A percentile compares a stretch with the other conserved stretches of the same genome.
phyloP scores from a whole-genome alignment of 495 filamentous ascomycete genomes.

The Talaromyces nanjingensis region DNA sequence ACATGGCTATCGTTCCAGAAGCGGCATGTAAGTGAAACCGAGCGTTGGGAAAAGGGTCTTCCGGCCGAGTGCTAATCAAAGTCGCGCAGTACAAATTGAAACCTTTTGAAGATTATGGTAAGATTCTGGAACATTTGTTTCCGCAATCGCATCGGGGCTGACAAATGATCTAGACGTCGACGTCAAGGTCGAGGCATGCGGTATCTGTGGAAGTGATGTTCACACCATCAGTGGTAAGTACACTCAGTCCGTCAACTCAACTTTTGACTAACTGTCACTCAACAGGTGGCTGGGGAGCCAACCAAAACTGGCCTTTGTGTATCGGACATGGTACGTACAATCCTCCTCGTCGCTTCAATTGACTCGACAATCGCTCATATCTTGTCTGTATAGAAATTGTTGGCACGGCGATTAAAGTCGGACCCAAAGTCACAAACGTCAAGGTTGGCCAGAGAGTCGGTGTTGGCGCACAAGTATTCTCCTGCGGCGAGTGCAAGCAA shows the following conservation, averaged over 20 bases:
- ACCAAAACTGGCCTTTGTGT: conserved; percentile 56
- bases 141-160: not conserved
- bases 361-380: not conserved
- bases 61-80: conserved; percentile 3
- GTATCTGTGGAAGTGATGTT: conserved; percentile 73
- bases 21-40: conserved; percentile 43
- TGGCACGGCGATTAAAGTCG: conserved; percentile 64
- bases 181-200: conserved; percentile 65
- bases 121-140: conserved; percentile 10
- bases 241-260: not conserved
- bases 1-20: conserved; percentile 59
- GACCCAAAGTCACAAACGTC: conserved; percentile 55
- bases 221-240: conserved; percentile 61
- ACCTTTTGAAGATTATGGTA: conserved; percentile 59
- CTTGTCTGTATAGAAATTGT: conserved; percentile 47
- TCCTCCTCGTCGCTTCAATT: not conserved
- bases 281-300: conserved; percentile 61
- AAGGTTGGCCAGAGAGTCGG: conserved; percentile 74
- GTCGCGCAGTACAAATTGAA: conserved; percentile 63
- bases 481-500: conserved; percentile 62
- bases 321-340: conserved; percentile 52
- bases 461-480: conserved; percentile 69
- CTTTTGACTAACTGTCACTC: conserved; percentile 7
- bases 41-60: not conserved
- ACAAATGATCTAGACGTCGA: conserved; percentile 50